These are phyloP conservation scores for Calonectria ilicicola DNA, from an alignment of 2,329 filamentous ascomycete genomes.

Conservation along the genomic window DNA sequence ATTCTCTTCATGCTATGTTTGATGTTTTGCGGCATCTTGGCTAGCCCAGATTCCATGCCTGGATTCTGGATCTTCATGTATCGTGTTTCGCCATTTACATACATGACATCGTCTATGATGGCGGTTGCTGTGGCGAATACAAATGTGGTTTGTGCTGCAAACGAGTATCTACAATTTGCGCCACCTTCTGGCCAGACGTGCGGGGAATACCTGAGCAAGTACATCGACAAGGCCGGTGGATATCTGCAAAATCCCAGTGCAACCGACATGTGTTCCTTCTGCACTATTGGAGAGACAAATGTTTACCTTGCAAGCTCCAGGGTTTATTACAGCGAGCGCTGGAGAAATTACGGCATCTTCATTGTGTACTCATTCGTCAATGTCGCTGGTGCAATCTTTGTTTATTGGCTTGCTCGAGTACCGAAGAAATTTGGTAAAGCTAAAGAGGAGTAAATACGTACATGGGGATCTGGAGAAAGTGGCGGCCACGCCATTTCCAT, in stretches of 20 bases:
- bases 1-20: constrained; percentile 73
- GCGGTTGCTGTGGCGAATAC: constrained; percentile 77
- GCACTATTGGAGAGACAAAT: constrained; percentile 66
- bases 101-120: constrained; percentile 80
- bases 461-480: no score
- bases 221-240: constrained; percentile 63
- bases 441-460: constrained; percentile 44
- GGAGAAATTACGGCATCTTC: constrained; percentile 77
- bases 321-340: constrained; percentile 68
- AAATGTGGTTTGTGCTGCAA: constrained; percentile 72
- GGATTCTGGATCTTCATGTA: constrained; percentile 67
- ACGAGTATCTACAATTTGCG: constrained; percentile 76
- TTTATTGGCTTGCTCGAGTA: constrained; percentile 68
- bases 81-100: constrained; percentile 84
- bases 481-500: no score
- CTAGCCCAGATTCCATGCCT: constrained; percentile 61
- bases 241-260: constrained; percentile 62
- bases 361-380: constrained; percentile 72
- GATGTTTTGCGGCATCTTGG: constrained; percentile 43
- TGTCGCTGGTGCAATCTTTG: constrained; percentile 62
- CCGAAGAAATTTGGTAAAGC: constrained; percentile 53
- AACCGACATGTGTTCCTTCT: constrained; percentile 67
- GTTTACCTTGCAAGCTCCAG: constrained; percentile 60
- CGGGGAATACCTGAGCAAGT: constrained; percentile 66
- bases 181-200: constrained; percentile 71